phyloP scores from a whole-genome alignment of 441 rosid species.

The Flueggea neowawraea region DNA sequence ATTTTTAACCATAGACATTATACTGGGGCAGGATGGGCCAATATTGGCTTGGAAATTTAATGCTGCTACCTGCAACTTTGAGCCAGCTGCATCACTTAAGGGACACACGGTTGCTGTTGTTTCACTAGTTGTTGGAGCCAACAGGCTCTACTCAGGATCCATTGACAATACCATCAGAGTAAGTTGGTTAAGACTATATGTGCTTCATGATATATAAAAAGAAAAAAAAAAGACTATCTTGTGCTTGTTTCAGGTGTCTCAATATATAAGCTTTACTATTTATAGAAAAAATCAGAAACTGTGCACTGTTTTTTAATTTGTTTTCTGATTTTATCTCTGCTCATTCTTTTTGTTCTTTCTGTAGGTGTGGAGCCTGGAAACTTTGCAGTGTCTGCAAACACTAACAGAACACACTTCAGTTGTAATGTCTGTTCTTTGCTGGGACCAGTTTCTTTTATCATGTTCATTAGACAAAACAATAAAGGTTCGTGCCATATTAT shows the following conservation, averaged over 20 bases:
- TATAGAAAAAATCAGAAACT: too few species aligned
- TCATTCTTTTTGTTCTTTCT: conserved; percentile 4
- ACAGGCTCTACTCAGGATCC: conserved; percentile 92
- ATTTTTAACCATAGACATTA: neutral
- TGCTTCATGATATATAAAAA: too few species aligned
- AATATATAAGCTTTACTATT: too few species aligned
- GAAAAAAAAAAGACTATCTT: too few species aligned
- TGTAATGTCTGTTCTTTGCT: conserved; percentile 98
- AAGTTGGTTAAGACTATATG: conserved; percentile 24
- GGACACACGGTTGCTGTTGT: conserved; percentile 79
- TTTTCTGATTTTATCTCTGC: neutral
- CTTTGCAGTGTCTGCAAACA: conserved; percentile 88
- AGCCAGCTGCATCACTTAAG: conserved; percentile 73
- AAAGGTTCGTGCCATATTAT: conserved; percentile 45
- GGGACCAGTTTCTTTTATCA: conserved; percentile 98
- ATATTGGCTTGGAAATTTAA: conserved; percentile 94
- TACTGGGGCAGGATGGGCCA: conserved; percentile 70
- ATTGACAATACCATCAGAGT: conserved; percentile 91
- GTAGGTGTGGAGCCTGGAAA: conserved; percentile 95
- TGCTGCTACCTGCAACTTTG: conserved; percentile 60
- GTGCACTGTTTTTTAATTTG: neutral
- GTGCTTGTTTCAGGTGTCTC: too few species aligned
- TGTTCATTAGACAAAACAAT: conserved; percentile 94
- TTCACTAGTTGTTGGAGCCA: conserved; percentile 91
- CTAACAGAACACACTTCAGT: conserved; percentile 75